Evolutionary conservation across 176 grass and related monocot genomes (phyloP).

Genomic region (Luzula sylvatica): DNA sequence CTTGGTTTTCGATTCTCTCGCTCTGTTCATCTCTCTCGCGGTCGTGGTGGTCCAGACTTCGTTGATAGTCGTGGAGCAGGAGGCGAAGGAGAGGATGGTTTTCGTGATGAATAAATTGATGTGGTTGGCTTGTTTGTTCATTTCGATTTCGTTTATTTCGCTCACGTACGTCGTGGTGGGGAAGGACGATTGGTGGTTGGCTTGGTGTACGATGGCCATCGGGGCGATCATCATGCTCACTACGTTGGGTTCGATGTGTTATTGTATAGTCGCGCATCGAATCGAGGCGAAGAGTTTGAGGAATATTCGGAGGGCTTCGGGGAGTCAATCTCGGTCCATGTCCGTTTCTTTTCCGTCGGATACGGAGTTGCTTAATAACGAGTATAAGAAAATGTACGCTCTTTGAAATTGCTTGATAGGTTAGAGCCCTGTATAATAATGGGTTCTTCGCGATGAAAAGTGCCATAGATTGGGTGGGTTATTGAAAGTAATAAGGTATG

Average conservation of each 20-base stretch:
- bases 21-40: slow-evolving; percentile 80
- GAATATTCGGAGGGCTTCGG: slow-evolving; percentile 53
- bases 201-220: slow-evolving; percentile 88
- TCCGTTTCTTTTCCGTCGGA: slow-evolving; percentile 58
- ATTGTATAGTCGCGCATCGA: slow-evolving; percentile 64
- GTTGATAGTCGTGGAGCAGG: slow-evolving; percentile 88
- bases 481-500: too few species aligned
- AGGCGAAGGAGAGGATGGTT: slow-evolving; percentile 84
- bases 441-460: too few species aligned
- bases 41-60: slow-evolving; percentile 87
- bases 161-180: slow-evolving; percentile 82
- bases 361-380: slow-evolving; percentile 56
- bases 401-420: slow-evolving; percentile 29
- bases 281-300: slow-evolving; percentile 87
- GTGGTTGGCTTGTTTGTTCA: slow-evolving; percentile 88
- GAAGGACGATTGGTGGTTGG: slow-evolving; percentile 50
- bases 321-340: slow-evolving; percentile 55
- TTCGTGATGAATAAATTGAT: slow-evolving; percentile 99
- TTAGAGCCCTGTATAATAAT: too few species aligned
- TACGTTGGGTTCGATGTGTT: slow-evolving; percentile 77
- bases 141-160: slow-evolving; percentile 81
- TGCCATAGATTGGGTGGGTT: too few species aligned
- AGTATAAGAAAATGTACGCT: slow-evolving; percentile 85
- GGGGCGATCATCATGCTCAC: slow-evolving; percentile 66
- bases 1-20: slow-evolving; percentile 70